Evolutionary conservation across 257 asterid species (phyloP).

Genomic region (Jacaranda copaia): DNA sequence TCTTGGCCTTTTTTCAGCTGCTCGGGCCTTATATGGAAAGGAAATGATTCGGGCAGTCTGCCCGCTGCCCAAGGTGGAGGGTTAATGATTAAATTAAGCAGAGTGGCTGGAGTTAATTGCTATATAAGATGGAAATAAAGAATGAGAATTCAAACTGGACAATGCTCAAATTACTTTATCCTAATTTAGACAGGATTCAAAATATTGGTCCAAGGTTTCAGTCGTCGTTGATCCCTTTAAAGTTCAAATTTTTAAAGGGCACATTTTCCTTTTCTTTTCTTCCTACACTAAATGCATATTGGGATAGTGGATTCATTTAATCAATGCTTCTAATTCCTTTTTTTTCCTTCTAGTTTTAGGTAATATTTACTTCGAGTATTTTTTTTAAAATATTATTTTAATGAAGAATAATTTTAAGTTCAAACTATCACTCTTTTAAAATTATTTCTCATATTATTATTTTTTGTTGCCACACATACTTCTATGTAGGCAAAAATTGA

Average conservation of each 20-base stretch:
- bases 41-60: constrained; percentile 41
- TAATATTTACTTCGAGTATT: background rate
- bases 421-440: too few relatives aligned
- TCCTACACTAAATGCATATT: background rate
- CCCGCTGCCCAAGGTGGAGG: constrained; percentile 47
- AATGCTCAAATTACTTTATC: constrained; percentile 21
- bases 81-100: constrained; percentile 40
- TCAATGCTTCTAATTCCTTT: background rate
- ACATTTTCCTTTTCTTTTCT: background rate
- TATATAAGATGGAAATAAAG: constrained; percentile 8
- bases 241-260: background rate
- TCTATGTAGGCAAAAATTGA: too few relatives aligned
- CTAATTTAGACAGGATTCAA: background rate
- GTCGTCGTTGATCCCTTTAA: background rate
- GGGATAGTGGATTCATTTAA: background rate
- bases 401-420: too few relatives aligned
- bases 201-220: background rate
- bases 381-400: too few relatives aligned
- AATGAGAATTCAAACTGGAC: constrained; percentile 27
- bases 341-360: background rate
- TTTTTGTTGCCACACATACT: too few relatives aligned
- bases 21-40: constrained; percentile 31
- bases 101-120: background rate
- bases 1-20: background rate
- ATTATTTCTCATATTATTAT: too few relatives aligned